Base-by-base conservation (phyloP, 169 alveolate species). In the Plasmodium blacklocki region DNA sequence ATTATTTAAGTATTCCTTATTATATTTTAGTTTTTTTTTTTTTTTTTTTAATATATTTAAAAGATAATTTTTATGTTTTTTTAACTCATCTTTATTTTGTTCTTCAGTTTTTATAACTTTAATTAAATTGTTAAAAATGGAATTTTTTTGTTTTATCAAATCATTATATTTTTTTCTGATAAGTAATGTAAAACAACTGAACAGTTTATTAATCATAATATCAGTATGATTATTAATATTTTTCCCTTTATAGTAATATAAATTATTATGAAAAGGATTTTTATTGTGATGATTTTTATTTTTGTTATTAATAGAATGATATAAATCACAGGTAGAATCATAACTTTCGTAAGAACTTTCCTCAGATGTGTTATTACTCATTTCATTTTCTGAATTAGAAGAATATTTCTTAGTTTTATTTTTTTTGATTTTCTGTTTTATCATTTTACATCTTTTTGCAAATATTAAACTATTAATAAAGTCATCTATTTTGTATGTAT, bases 381-480 rank as follows among this genome's bases (percentile, higher is more conserved):
- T 15, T 11, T 19, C 2, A 8, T 49, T 80, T 21, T 80, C 90
- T 9, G 90, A 80, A 43, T 80, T 70, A 11, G 64, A 9, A 62
- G 90, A 80, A 62, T 19, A 26, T 52, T 56, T 39, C 23, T 47
- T 62, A 52, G 18, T 59, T n/a, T 32, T 66, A 43, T 67, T 80
- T 80, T 80, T 80, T 80, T 67, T 80, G 14, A 80, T 80, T 67
- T 67, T 80, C 29, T 80, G 90, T 56, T 68, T 80, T 7, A 80
- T 80, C 90, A 67, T 80, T 80, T 66, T 80, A 47, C 90, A 80
- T 50, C 90, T 80, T 60, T 80, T 80, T 32, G 90, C 78, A 49
- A 80, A 80, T 29, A 80, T 80, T 54, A 80, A 56, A 11, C 90
- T 80, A 62, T 80, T 80, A 54, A 80, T 80, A 19, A 80, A 80